Conservation (phyloP, 305 asterid species). For the Solanum hybrid region DNA sequence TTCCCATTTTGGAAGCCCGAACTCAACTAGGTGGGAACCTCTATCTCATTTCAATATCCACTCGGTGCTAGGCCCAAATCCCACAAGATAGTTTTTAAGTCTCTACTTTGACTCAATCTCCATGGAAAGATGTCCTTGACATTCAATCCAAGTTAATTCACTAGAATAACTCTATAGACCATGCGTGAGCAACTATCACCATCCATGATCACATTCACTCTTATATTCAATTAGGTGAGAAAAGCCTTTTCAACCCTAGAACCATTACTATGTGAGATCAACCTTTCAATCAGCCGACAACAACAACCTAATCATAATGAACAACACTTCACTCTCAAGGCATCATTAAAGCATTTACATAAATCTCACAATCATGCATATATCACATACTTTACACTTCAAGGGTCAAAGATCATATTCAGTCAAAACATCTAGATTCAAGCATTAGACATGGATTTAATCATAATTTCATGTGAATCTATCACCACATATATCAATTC, state of each 20-base stretch:
- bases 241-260: neutral
- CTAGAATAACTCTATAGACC: neutral
- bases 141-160: neutral
- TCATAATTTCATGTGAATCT: neutral
- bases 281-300: neutral
- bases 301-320: neutral
- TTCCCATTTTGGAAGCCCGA: neutral
- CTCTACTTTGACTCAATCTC: neutral
- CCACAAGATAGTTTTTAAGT: neutral
- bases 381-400: neutral
- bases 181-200: neutral
- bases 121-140: neutral
- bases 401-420: neutral
- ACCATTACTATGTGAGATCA: neutral
- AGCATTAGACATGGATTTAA: neutral
- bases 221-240: neutral
- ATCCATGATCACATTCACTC: neutral
- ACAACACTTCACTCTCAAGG: neutral
- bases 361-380: neutral
- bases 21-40: neutral
- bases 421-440: neutral
- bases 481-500: neutral
- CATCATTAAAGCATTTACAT: neutral
- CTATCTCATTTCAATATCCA: neutral
- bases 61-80: neutral